Percentiles rank a stretch among this genome's conserved stretches.
These are phyloP conservation scores for Lecanoromycetidae sp. DNA, from an alignment of 2,329 filamentous ascomycete genomes.

Conservation along the genomic window DNA sequence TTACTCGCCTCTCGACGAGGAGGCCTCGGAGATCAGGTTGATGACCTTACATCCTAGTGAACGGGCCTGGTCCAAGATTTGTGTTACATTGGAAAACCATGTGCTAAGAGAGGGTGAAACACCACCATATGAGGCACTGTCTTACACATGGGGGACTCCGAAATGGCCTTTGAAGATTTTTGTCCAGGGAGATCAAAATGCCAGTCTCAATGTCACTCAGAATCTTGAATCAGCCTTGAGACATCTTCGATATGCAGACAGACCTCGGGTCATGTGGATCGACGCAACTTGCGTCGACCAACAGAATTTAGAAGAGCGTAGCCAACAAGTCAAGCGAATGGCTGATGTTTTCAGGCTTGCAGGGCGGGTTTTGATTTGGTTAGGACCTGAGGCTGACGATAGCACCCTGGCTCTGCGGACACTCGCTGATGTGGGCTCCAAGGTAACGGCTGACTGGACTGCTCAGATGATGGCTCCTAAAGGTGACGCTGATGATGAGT, in stretches of 20 bases:
- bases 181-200: not conserved
- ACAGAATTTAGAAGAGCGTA: slow-evolving; percentile 19
- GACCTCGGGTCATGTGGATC: slow-evolving; percentile 17
- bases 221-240: not conserved
- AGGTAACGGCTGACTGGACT: not conserved
- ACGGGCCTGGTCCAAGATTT: no score
- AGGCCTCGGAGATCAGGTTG: not conserved
- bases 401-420: not conserved
- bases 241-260: not conserved
- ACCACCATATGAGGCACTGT: not conserved
- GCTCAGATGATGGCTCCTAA: not conserved
- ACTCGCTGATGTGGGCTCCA: not conserved
- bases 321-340: slow-evolving; percentile 21
- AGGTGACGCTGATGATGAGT: not conserved
- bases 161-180: not conserved
- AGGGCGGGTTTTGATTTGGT: slow-evolving; percentile 21
- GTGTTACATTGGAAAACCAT: not conserved
- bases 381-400: slow-evolving; percentile 14
- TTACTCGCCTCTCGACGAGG: not conserved
- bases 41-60: no score
- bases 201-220: not conserved
- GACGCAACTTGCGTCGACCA: slow-evolving; percentile 24
- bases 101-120: not conserved
- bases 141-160: not conserved
- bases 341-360: slow-evolving; percentile 22